phyloP scores from a whole-genome alignment of 441 rosid genomes.

The Jatropha multifida region DNA sequence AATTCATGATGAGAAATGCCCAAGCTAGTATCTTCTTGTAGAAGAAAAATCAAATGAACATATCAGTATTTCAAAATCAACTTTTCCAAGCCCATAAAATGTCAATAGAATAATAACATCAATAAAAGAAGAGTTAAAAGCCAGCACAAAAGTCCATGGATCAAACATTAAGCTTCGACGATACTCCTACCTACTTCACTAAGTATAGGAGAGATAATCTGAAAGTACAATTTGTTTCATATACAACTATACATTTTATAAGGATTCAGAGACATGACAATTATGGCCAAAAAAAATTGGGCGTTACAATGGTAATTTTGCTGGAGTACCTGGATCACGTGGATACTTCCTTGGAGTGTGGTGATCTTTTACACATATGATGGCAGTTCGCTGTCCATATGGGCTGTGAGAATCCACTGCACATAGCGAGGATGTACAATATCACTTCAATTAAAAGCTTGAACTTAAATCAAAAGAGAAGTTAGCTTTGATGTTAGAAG shows the following conservation, averaged over 20 bases:
- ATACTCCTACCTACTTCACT: neutral
- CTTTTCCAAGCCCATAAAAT: neutral
- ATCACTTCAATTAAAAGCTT: conserved; percentile 20
- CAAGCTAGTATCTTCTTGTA: neutral
- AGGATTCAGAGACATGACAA: neutral
- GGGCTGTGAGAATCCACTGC: conserved; percentile 88
- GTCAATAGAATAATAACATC: neutral
- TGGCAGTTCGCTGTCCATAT: conserved; percentile 72
- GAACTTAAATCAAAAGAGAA: conserved; percentile 1
- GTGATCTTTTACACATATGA: conserved; percentile 60
- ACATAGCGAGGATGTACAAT: conserved; percentile 9
- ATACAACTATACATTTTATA: neutral
- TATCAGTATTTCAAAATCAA: neutral
- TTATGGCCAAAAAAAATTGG: neutral
- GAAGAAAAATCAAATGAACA: conserved; percentile 1
- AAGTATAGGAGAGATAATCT: neutral
- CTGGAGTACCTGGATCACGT: conserved; percentile 78
- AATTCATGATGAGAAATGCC: neutral
- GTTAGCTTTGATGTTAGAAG: neutral
- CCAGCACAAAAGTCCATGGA: neutral
- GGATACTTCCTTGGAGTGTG: conserved; percentile 75
- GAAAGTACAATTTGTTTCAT: neutral
- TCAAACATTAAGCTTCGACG: conserved; percentile 6
- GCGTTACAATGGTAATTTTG: conserved; percentile 63
- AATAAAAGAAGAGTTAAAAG: neutral